Conservation (phyloP, 202 grass and related monocot species). For the Zoysia matrella region DNA sequence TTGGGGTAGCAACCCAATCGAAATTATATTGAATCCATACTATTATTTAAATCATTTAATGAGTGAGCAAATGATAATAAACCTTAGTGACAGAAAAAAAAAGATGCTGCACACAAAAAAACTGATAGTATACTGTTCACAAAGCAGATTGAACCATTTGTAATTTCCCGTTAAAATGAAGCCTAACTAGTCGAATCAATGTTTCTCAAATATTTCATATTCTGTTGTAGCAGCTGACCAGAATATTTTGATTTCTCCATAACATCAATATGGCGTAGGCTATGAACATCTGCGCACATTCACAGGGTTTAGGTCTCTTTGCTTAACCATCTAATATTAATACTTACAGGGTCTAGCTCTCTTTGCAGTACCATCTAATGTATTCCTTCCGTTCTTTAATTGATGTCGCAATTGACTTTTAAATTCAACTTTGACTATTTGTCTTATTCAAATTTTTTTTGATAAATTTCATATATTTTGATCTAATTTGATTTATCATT, state of each 20-base stretch:
- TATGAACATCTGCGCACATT: not conserved
- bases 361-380: too few species aligned
- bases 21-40: too few species aligned
- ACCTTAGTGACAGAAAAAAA: not conserved
- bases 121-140: not conserved
- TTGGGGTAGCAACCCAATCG: too few species aligned
- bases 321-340: not conserved
- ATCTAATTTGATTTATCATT: too few species aligned
- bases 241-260: not conserved
- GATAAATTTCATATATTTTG: too few species aligned
- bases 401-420: too few species aligned
- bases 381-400: too few species aligned
- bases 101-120: not conserved
- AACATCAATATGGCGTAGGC: not conserved
- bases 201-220: slow-evolving; percentile 4
- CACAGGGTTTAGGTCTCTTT: too few species aligned
- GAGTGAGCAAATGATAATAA: not conserved
- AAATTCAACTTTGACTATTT: too few species aligned
- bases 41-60: too few species aligned
- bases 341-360: not conserved
- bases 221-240: not conserved
- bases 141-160: not conserved
- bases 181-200: not conserved
- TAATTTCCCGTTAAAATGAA: not conserved
- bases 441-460: too few species aligned